Evolutionary conservation across 208 protist genomes (phyloP), one percentile per base, ranked within the genome.

Genomic region (Trypanosoma mega): DNA sequence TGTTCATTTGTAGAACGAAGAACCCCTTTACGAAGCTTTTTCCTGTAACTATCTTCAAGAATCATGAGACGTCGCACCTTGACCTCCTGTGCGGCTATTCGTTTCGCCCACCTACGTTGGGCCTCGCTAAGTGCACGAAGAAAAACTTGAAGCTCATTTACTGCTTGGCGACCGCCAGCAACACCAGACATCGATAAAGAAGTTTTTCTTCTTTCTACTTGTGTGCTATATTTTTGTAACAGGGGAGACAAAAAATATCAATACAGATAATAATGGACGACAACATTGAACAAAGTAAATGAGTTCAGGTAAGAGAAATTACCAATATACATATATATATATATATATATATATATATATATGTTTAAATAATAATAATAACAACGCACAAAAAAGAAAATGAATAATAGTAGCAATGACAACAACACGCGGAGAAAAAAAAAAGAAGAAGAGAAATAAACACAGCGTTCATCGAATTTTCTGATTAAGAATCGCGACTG

Each of bases 61-160:
- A 89, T 78, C 87, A 93, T 93, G 23, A 81, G 64, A 1, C 76
- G 59, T 14, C 87, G 82, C 11, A 93, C 80, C 23, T 87, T 63
- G 14, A 45, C 87, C 66, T 93, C 87, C 30, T 84, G 71, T 8
- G 59, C 41, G 6, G 72, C 68, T 33, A 93, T 86, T 43, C 73
- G 70, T 33, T 77, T 74, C 21, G 63, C 58, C 87, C 87, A 93
- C 3, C 69, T 71, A 9, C 81, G 78, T 66, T 89, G 76, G 0
- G 84, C 76, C 16, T 70, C 46, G 21, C 59, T 63, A 66, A 87
- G 78, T 26, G 73, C 63, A 24, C 84, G 81, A 43, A 90, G 51
- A 55, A 80, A 89, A 26, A 93, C 83, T n/a, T 72, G 68, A 18
- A 90, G 54, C 63, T 91, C 87, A 50, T 73, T 75, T 7, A 83